phyloP scores from a whole-genome alignment of 257 asterid species.

The Anisodus tanguticus region DNA sequence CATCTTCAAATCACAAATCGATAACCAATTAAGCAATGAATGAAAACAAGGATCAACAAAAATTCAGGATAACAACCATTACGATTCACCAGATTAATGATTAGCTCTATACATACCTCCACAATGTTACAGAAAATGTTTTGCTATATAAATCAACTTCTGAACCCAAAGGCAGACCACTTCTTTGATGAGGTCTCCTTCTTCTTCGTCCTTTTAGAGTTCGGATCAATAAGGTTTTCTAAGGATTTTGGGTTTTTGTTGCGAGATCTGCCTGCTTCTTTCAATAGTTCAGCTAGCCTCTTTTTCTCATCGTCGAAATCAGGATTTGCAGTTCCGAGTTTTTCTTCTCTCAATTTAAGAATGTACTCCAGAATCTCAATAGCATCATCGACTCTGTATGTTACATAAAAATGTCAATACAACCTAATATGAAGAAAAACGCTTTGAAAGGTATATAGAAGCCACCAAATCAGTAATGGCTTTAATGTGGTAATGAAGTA shows the following conservation, averaged over 20 bases:
- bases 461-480: not conserved
- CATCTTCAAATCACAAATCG: constrained; percentile 49
- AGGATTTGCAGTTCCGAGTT: constrained; percentile 97
- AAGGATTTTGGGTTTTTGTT: constrained; percentile 93
- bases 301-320: constrained; percentile 96
- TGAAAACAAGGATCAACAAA: constrained; percentile 37
- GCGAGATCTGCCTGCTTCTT: constrained; percentile 92
- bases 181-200: constrained; percentile 81
- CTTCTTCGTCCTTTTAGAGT: constrained; percentile 68
- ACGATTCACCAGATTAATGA: constrained; percentile 49
- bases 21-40: constrained; percentile 35
- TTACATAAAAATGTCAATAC: not conserved
- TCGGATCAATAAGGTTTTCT: constrained; percentile 87
- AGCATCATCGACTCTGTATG: constrained; percentile 86
- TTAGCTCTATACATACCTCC: constrained; percentile 52
- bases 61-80: constrained; percentile 42
- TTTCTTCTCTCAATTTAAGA: constrained; percentile 91
- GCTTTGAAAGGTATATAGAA: not conserved
- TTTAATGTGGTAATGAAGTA: not conserved
- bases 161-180: constrained; percentile 95
- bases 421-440: not conserved
- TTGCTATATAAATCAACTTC: constrained; percentile 56
- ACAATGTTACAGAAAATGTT: constrained; percentile 47
- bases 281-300: constrained; percentile 89
- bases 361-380: constrained; percentile 92